phyloP scores from a whole-genome alignment of 176 grass and related monocot species.

The Elymus sibiricus region DNA sequence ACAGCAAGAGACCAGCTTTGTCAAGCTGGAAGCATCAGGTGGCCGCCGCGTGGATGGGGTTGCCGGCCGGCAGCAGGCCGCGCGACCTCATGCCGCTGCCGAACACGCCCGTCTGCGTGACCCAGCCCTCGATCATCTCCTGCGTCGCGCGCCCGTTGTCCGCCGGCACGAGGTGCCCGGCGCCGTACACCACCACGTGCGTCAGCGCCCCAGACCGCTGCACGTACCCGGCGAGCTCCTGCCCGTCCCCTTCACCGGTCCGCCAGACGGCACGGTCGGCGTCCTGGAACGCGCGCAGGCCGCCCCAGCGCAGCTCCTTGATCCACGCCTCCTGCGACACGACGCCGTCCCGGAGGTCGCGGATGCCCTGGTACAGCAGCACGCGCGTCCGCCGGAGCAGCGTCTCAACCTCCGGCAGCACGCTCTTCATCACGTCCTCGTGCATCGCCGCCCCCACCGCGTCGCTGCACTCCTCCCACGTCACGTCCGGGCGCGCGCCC shows the following conservation, averaged over 20 bases:
- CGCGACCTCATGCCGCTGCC: not conserved
- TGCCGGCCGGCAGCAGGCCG: not conserved
- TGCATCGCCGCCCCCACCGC: conserved; percentile 27
- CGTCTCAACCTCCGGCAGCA: conserved; percentile 44
- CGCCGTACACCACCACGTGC: conserved; percentile 31
- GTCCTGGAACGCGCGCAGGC: conserved; percentile 18
- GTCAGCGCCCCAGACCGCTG: conserved; percentile 25
- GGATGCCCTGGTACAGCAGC: conserved; percentile 47
- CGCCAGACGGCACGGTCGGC: conserved; percentile 41
- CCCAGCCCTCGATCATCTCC: conserved; percentile 57
- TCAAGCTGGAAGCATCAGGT: not conserved
- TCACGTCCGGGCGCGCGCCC: conserved; percentile 4
- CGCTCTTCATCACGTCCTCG: conserved; percentile 67
- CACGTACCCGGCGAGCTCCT: conserved; percentile 38
- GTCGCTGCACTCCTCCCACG: conserved; percentile 40
- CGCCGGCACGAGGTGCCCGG: conserved; percentile 32
- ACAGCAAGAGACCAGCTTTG: not conserved
- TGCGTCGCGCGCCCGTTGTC: conserved; percentile 31
- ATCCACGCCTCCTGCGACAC: conserved; percentile 42
- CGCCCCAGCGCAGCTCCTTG: conserved; percentile 30
- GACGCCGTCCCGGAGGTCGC: conserved; percentile 42
- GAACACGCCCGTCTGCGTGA: conserved; percentile 14
- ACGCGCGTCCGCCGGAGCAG: conserved; percentile 34
- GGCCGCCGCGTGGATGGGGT: not conserved
- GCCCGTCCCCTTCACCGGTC: not conserved